A percentile compares a stretch with the other conserved stretches of the same genome.
Evolutionary conservation across 2,329 filamentous ascomycete species (phyloP).

Genomic region (Aspergillus japonicus): DNA sequence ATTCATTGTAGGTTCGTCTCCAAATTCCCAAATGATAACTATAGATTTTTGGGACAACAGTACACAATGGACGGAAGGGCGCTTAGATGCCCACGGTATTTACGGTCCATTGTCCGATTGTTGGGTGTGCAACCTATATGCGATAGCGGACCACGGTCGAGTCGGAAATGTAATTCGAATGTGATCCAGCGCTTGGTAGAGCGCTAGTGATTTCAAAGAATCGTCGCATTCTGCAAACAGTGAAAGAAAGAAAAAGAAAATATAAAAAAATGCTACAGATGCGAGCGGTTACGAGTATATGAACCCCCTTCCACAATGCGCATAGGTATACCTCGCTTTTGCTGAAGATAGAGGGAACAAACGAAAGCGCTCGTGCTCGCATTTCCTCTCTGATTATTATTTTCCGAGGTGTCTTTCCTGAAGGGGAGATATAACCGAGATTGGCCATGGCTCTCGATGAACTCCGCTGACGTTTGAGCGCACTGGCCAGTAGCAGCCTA

Average conservation of each 20-base stretch:
- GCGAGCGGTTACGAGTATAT: not conserved
- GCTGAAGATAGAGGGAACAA: not conserved
- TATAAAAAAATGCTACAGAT: not conserved
- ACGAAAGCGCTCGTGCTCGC: not conserved
- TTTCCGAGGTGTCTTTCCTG: conserved; percentile 12
- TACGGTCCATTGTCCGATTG: not conserved
- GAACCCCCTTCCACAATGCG: too few species aligned
- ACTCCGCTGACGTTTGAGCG: conserved; percentile 12
- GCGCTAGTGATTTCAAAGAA: not conserved
- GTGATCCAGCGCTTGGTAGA: not conserved
- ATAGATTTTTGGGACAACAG: not conserved
- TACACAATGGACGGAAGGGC: not conserved
- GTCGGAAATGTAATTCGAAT: not conserved
- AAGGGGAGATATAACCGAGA: conserved; percentile 25
- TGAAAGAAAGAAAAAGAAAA: too few species aligned
- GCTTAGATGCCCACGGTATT: not conserved
- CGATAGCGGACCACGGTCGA: not conserved
- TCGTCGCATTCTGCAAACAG: too few species aligned
- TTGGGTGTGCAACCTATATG: not conserved
- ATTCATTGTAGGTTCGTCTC: not conserved
- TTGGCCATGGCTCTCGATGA: conserved; percentile 9
- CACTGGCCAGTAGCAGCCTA: not conserved
- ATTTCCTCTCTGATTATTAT: not conserved
- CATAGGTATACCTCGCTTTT: too few species aligned
- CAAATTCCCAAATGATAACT: not conserved